Base-by-base conservation (phyloP, 192 early-diverging fungal genomes). In the Coemansia sp. region DNA sequence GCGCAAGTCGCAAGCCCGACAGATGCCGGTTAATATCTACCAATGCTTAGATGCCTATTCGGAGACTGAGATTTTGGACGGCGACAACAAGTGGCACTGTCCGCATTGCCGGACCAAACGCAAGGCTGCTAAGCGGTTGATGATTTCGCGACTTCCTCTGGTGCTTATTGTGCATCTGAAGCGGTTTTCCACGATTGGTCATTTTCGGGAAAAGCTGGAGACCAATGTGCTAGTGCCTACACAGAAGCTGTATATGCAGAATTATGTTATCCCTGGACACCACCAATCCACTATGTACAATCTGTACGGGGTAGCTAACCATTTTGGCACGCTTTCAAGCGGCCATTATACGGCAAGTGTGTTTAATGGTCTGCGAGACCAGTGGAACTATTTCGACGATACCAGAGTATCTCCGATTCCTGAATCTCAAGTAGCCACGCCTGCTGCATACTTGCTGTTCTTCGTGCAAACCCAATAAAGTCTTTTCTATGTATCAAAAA, bases 121-220 rank as follows among this genome's bases (percentile, higher is more conserved):
- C 8, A 69, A 80, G 14, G 82, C 94, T 2, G 85, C 82, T 14
- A 99, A 99, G 67, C 79, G 74, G n/a, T 57, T 96, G 37, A 81
- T 84, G 11, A 79, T 99, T 11, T 87, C 91, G 3, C 78, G 84
- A 16, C 69, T 97, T 26, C 97, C 97, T 2, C 80, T 87, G 45
- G 87, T 99, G 33, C 71, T 99, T 13, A 64, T 97, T 46, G 84
- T 99, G 47, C 93, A 97, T 55, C 57, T 99, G 61, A 99, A 98
- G 68, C 83, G 95, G 46, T 99, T 97, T 50, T 96, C 88, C 14
- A 93, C 81, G 26, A 79, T 91, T 50, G 95, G 95, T 0, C 94
- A 93, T 7, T 97, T 97, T 65, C 84, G 88, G 37, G 87, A 96
- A 66, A 97, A 97, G 61, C 64, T 99, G 21, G 93, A 94, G 44